These are phyloP conservation scores for Dimocarpus longan DNA, from an alignment of 345 rosid genomes.

Conservation along the genomic window DNA sequence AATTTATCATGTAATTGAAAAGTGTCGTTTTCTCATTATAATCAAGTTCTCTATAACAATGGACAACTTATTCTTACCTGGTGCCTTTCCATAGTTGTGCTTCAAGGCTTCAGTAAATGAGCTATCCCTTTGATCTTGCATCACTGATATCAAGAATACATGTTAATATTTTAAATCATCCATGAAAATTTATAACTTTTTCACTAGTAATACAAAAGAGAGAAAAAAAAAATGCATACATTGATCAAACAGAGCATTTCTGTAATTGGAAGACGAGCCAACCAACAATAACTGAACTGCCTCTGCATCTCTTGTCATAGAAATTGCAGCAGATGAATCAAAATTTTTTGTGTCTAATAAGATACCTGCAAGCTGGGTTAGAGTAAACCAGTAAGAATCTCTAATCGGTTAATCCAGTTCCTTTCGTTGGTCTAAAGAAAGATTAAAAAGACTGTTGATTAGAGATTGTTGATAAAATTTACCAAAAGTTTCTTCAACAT, in stretches of 20 bases:
- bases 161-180: not conserved
- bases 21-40: not conserved
- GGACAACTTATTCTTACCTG: conserved; percentile 37
- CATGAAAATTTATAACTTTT: not conserved
- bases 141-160: conserved; percentile 35
- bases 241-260: conserved; percentile 48
- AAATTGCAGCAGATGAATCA: conserved; percentile 33
- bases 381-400: conserved; percentile 16
- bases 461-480: conserved; percentile 1
- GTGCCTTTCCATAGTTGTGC: conserved; percentile 50
- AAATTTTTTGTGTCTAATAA: conserved; percentile 60
- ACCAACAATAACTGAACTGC: conserved; percentile 64
- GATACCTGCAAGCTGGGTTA: conserved; percentile 63
- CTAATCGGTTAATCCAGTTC: not conserved
- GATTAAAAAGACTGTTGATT: not conserved
- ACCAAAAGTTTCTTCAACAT: conserved; percentile 58
- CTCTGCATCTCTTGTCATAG: conserved; percentile 57
- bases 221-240: conserved; percentile 28
- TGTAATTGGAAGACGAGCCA: conserved; percentile 50
- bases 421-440: not conserved
- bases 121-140: conserved; percentile 49
- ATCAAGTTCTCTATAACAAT: not conserved
- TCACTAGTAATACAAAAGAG: not conserved
- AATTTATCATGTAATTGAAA: not conserved
- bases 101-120: conserved; percentile 41